Conservation (phyloP, 2,329 filamentous ascomycete genomes). For the Penicillium sp. region DNA sequence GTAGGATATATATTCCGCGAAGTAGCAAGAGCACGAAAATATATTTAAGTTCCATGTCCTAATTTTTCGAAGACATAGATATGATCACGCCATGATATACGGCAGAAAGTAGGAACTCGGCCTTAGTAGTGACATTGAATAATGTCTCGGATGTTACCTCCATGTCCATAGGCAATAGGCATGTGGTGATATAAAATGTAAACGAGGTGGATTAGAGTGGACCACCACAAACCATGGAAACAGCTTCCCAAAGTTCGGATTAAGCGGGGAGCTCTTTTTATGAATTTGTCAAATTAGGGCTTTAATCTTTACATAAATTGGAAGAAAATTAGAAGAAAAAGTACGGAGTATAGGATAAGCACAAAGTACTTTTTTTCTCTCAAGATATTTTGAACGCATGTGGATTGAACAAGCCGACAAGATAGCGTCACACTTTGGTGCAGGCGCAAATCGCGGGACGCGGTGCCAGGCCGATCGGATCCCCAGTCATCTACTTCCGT, state of each 20-base stretch:
- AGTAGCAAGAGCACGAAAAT: neutral
- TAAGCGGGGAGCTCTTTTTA: neutral
- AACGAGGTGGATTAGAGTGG: neutral
- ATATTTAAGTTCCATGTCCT: neutral
- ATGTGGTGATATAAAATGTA: too few relatives aligned
- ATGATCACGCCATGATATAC: neutral
- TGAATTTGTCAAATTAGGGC: neutral
- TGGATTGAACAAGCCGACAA: neutral
- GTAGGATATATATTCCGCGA: neutral
- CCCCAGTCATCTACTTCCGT: neutral
- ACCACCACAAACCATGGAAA: conserved; percentile 1
- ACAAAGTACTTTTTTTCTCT: neutral
- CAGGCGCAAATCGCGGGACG: neutral
- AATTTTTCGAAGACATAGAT: neutral
- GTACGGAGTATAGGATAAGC: neutral
- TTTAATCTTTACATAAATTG: neutral
- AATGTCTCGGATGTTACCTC: neutral
- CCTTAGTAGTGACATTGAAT: neutral
- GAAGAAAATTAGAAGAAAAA: neutral
- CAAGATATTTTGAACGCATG: neutral
- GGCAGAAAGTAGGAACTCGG: neutral
- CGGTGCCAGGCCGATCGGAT: conserved; percentile 1
- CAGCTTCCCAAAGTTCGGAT: neutral
- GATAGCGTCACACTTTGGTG: conserved; percentile 1
- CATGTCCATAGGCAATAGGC: too few relatives aligned